Evolutionary conservation across 805 yeast species (phyloP).

Genomic region (Saturnispora galanensis): DNA sequence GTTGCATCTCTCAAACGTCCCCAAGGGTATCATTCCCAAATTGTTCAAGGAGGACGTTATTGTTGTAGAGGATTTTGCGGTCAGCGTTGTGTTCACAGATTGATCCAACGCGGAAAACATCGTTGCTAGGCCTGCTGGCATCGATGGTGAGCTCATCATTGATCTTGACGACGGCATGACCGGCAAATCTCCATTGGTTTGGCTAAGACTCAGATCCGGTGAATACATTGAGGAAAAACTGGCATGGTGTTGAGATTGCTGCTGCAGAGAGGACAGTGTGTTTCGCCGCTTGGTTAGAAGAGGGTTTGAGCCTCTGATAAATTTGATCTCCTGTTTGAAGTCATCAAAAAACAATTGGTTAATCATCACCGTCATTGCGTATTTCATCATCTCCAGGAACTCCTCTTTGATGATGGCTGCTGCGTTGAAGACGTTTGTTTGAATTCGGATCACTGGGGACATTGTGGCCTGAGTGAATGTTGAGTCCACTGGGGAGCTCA

Average conservation of each 20-base stretch:
- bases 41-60: slow-evolving; percentile 1
- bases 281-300: slow-evolving; percentile 18
- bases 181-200: slow-evolving; percentile 9
- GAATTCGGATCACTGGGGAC: slow-evolving; percentile 13
- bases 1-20: slow-evolving; percentile 12
- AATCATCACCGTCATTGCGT: slow-evolving; percentile 29
- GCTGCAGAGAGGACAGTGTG: slow-evolving; percentile 4
- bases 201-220: slow-evolving; percentile 2
- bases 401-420: slow-evolving; percentile 34
- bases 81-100: background rate
- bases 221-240: slow-evolving; percentile 1
- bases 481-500: slow-evolving; percentile 6
- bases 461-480: slow-evolving; percentile 3
- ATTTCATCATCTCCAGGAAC: slow-evolving; percentile 34
- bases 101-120: slow-evolving; percentile 3
- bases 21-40: slow-evolving; percentile 10
- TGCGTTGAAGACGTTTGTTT: slow-evolving; percentile 11
- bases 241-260: background rate
- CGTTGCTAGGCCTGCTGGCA: slow-evolving; percentile 1
- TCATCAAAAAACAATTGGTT: slow-evolving; percentile 23
- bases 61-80: background rate
- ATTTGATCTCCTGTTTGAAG: slow-evolving; percentile 21
- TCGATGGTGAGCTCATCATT: background rate
- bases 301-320: slow-evolving; percentile 23
- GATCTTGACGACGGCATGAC: slow-evolving; percentile 7